Conservation (phyloP, 495 filamentous ascomycete genomes). For the Penicillium argentinense region DNA sequence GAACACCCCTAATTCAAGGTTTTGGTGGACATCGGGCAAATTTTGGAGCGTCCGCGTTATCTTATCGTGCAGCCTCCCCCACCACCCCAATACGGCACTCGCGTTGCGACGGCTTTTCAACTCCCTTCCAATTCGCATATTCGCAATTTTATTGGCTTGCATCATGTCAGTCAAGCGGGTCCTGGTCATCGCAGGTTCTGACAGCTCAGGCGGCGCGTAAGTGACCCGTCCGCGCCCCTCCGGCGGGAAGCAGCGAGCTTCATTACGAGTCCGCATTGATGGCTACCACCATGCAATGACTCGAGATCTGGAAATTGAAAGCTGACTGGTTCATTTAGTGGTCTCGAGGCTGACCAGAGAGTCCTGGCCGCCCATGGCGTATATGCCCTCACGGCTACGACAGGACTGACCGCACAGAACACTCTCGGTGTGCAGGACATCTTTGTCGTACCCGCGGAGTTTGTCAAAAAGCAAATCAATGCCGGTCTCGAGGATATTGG, state of each 20-base stretch:
- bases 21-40: too few relatives aligned
- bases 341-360: constrained; percentile 96
- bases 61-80: constrained; percentile 15
- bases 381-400: constrained; percentile 97
- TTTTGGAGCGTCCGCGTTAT: too few relatives aligned
- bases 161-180: constrained; percentile 54
- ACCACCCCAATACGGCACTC: too few relatives aligned
- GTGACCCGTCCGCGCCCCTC: constrained; percentile 27
- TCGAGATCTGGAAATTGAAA: not conserved
- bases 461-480: constrained; percentile 82
- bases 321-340: constrained; percentile 50
- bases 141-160: constrained; percentile 11
- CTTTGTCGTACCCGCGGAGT: constrained; percentile 73
- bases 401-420: constrained; percentile 92
- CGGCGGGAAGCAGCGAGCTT: not conserved
- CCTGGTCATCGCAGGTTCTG: constrained; percentile 81
- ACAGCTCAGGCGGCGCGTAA: constrained; percentile 86
- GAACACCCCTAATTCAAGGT: too few relatives aligned
- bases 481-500: constrained; percentile 80
- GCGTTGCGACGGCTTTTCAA: constrained; percentile 42
- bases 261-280: too few relatives aligned
- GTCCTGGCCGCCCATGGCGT: constrained; percentile 87
- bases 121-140: constrained; percentile 3
- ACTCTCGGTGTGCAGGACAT: constrained; percentile 81
- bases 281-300: not conserved